Evolutionary conservation across 257 asterid genomes (phyloP).

Genomic region (Agastache rugosa): DNA sequence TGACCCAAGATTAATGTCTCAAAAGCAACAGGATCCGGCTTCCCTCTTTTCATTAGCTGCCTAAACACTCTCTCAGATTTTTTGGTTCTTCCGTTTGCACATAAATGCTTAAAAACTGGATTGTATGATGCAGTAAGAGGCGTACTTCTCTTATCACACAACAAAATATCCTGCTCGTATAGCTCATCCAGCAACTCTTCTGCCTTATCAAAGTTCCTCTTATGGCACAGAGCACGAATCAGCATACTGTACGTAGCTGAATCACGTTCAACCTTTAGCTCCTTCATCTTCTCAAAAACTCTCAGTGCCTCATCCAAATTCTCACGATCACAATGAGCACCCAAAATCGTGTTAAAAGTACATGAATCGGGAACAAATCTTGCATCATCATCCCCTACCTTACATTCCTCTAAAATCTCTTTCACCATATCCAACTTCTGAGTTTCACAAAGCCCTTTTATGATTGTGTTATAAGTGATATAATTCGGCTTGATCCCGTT

Average conservation of each 20-base stretch:
- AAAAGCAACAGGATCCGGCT: conserved; percentile 69
- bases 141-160: conserved; percentile 48
- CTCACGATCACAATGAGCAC: conserved; percentile 58
- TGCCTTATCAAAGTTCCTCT: conserved; percentile 56
- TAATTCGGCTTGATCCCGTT: conserved; percentile 62
- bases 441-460: conserved; percentile 77
- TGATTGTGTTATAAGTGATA: conserved; percentile 67
- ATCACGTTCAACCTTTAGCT: conserved; percentile 63
- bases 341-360: conserved; percentile 77
- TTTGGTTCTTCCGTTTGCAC: conserved; percentile 59
- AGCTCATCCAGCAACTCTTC: conserved; percentile 69
- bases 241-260: conserved; percentile 71
- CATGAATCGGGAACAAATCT: conserved; percentile 73
- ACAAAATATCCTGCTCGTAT: conserved; percentile 52
- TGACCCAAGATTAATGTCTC: conserved; percentile 77
- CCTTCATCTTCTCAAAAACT: conserved; percentile 64
- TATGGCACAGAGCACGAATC: conserved; percentile 60
- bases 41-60: conserved; percentile 77
- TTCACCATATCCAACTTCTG: conserved; percentile 56
- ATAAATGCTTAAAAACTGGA: conserved; percentile 67
- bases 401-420: conserved; percentile 50
- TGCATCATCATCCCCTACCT: conserved; percentile 33
- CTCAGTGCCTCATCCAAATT: conserved; percentile 61
- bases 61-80: conserved; percentile 80
- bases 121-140: conserved; percentile 81